Evolutionary conservation across 805 yeast species (phyloP), one percentile per base, ranked within the genome.

Genomic region (Saccharomycopsis selenospora): DNA sequence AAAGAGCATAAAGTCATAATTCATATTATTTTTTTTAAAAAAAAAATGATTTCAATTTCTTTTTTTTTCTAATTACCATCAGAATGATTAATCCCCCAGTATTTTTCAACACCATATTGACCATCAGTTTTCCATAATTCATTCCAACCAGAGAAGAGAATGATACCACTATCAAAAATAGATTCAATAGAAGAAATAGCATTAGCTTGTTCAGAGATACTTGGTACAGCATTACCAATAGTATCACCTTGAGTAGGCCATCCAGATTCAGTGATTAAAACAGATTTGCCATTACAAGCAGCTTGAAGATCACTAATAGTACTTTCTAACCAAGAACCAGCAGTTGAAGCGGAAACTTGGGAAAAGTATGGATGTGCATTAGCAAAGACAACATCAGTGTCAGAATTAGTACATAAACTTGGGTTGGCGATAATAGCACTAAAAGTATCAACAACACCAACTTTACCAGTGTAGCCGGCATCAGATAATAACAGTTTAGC

Each of bases 351-450:
- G 54, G 73, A 72, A 60, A 83, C 78, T 69, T 93, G 90, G 67
- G 91, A 97, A 67, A 91, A 93, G 89, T 77, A 91, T 58, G 97
- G 88, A 70, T 91, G 99, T 55, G 97, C 97, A 71, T 91, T 93
- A 65, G 87, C 85, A 52, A 96, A 96, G 67, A 87, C 75, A 80
- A 88, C 89, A 74, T 90, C 98, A 48, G 95, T 83, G 30, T 75
- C 74, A 14, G 46, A 43, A 20, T 18, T 38, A 36, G 76, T 73
- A 76, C 99, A 91, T 66, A 91, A 80, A 45, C 70, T 88, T 60
- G 97, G 95, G 87, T 91, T 88, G 80, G 83, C 77, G 66, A 88
- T 79, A 65, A 85, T 82, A 60, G 98, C 97, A 70, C 87, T 82
- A 71, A 87, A 91, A 56, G 98, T 91, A 71, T 91, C 99, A 59